phyloP scores from a whole-genome alignment of 768 basidiomycete genomes.

The Rhodosporidiobolus sp. region DNA sequence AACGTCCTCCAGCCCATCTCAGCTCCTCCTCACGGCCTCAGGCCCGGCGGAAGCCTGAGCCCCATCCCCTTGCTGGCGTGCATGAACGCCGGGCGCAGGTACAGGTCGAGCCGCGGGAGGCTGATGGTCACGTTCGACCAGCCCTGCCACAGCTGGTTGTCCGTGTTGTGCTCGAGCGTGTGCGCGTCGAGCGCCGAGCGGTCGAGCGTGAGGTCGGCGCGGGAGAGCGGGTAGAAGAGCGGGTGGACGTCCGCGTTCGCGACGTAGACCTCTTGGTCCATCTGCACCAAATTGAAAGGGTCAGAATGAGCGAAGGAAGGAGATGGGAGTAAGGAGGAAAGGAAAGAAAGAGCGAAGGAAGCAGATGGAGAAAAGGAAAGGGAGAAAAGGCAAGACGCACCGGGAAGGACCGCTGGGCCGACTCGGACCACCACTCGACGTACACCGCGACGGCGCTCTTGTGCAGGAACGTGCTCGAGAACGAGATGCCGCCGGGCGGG shows the following conservation, averaged over 20 bases:
- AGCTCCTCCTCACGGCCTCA: not conserved
- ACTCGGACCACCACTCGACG: not conserved
- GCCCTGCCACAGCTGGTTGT: conserved; percentile 1
- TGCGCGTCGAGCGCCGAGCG: not conserved
- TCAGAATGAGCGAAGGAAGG: not conserved
- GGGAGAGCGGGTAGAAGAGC: conserved; percentile 2
- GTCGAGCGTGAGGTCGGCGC: conserved; percentile 1
- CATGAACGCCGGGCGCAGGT: not conserved
- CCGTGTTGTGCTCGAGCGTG: not conserved
- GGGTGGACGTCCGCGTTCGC: conserved; percentile 1
- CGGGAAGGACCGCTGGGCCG: not conserved
- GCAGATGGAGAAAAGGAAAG: not conserved
- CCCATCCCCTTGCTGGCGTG: not conserved
- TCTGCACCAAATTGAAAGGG: too few species aligned
- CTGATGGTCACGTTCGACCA: not conserved
- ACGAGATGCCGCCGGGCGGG: conserved; percentile 3
- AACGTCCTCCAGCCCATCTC: not conserved
- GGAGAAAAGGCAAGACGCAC: not conserved
- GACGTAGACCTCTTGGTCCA: not conserved
- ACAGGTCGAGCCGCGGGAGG: not conserved
- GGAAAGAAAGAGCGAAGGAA: too few species aligned
- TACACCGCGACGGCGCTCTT: not conserved
- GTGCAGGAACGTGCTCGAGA: conserved; percentile 6
- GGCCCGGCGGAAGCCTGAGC: not conserved
- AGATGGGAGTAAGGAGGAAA: too few species aligned